Evolutionary conservation across 108 stramenopile genomes (phyloP), one percentile per base, ranked within the genome.

Genomic region (Pseudonitzschia delicatissima): DNA sequence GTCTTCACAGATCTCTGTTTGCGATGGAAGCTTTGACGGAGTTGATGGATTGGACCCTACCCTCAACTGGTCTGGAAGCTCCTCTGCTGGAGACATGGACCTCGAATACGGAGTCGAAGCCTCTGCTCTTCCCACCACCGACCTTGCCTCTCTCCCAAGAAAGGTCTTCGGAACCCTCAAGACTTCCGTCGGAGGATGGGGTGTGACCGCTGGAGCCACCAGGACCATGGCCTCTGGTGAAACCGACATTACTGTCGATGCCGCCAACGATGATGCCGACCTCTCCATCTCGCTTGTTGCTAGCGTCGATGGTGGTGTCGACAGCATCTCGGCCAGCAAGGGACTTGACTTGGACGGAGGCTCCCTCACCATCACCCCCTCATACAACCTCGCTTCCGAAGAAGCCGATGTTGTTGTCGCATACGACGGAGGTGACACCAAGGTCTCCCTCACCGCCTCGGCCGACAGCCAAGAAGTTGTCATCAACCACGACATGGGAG

Each of bases 121-220:
- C 23, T 73, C 85, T 23, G 88, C 80, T 37, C 72, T 76, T 40
- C 82, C 87, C 21, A 94, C 93, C 33, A 82, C 83, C 61, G 88
- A 94, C 77, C 63, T 94, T 49, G 87, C 93, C 35, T 84, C 90
- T 57, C 88, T 94, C 67, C 93, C 93, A 39, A 73, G 83, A 17
- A 64, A 77, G 45, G 69, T 91, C 63, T 94, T 90, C 88, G 93
- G 90, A n/a, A 82, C 81, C 49, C 90, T 88, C 29, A 71, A 73
- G 36, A 87, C 84, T 60, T 45, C 72, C 36, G 77, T 90, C 52
- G 62, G 70, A 47, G 85, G 85, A 64, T 91, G 87, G 83, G 88
- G 86, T 20, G 76, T 91, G 5, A 80, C 87, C 31, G 85, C 90
- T 23, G 83, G 88, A 49, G 88, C 90, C 59, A 84, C 88, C 8